Conservation (phyloP, 1,139 yeast species). For the Taiozyma onychis region DNA sequence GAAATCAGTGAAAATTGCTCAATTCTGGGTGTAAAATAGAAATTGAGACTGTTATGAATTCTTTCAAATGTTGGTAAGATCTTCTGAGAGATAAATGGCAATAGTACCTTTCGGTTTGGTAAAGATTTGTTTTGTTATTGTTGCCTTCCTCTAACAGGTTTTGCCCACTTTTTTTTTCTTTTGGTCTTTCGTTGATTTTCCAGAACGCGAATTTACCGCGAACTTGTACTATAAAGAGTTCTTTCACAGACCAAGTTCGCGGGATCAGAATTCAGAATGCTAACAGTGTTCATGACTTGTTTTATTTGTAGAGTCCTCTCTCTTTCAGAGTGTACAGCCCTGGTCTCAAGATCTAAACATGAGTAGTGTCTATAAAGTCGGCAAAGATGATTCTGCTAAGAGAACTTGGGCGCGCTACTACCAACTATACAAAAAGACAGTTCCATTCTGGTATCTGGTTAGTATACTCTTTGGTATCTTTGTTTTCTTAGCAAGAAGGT, state of each 20-base stretch:
- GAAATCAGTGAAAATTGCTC: background rate
- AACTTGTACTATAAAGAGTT: background rate
- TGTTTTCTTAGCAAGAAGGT: slow-evolving; percentile 11
- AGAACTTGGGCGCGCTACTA: background rate
- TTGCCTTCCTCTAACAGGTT: background rate
- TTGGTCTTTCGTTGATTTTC: background rate
- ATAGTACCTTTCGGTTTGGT: background rate
- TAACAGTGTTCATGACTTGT: too few species aligned
- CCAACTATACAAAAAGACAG: slow-evolving; percentile 7
- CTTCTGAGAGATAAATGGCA: background rate
- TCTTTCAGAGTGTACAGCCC: background rate
- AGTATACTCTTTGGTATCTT: slow-evolving; percentile 16
- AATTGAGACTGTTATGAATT: background rate
- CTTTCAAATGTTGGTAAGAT: background rate
- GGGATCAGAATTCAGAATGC: background rate
- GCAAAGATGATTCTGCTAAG: background rate
- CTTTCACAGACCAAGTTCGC: background rate
- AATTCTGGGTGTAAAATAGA: background rate
- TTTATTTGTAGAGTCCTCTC: too few species aligned
- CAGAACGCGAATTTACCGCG: background rate
- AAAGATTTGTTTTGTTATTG: background rate
- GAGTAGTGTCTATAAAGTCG: background rate
- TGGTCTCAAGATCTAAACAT: background rate
- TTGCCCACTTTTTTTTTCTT: background rate
- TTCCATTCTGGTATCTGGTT: slow-evolving; percentile 17